phyloP scores from a whole-genome alignment of 2,329 filamentous ascomycete genomes.

The Epicoccum sorghinum region DNA sequence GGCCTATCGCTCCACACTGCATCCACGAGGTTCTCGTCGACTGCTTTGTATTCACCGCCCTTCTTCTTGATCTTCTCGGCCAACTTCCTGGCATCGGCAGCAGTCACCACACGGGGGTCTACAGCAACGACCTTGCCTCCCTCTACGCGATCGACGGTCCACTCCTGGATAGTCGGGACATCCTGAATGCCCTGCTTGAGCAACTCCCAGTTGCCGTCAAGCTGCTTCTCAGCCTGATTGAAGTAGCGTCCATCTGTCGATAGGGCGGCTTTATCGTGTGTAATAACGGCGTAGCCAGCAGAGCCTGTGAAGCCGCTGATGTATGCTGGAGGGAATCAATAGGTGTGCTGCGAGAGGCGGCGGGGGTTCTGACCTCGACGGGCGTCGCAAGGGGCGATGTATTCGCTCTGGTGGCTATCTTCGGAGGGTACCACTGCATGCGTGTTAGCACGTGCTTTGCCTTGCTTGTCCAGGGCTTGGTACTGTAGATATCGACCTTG shows the following conservation, averaged over 20 bases:
- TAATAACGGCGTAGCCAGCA: constrained; percentile 89
- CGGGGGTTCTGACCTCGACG: constrained; percentile 66
- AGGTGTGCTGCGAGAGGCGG: constrained; percentile 23
- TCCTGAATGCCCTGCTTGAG: constrained; percentile 93
- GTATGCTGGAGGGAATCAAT: constrained; percentile 62
- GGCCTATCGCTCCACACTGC: constrained; percentile 83
- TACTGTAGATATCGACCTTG: constrained; percentile 92
- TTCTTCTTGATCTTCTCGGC: constrained; percentile 85
- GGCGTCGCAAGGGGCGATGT: constrained; percentile 94
- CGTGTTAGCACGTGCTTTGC: constrained; percentile 46
- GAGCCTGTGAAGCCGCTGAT: constrained; percentile 96
- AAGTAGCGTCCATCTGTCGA: constrained; percentile 98
- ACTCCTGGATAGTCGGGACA: constrained; percentile 97
- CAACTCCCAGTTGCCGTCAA: constrained; percentile 89
- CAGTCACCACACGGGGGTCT: constrained; percentile 85
- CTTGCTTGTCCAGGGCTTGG: constrained; percentile 13
- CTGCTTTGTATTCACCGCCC: constrained; percentile 76
- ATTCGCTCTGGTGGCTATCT: constrained; percentile 97
- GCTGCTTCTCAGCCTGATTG: constrained; percentile 90
- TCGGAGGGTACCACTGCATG: constrained; percentile 87
- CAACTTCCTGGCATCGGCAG: constrained; percentile 74
- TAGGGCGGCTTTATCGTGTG: constrained; percentile 82
- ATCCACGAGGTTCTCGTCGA: constrained; percentile 88
- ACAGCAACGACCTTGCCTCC: constrained; percentile 89
- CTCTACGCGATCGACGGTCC: constrained; percentile 84